Conservation (phyloP, 2,329 filamentous ascomycete species). For the Coniochaeta ligniaria region DNA sequence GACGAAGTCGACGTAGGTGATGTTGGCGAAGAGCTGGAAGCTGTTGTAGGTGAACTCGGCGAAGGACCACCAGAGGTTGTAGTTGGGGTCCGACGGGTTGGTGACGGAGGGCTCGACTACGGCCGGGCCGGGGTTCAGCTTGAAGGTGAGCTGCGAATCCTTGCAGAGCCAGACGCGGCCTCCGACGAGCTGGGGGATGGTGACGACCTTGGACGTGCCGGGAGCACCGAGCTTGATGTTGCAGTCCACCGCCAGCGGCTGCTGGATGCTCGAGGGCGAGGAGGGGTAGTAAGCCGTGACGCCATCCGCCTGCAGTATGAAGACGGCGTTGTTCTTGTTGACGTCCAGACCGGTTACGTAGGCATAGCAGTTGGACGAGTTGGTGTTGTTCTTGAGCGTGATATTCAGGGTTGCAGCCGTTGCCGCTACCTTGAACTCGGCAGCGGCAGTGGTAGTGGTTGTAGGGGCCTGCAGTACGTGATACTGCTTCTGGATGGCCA, state of each 20-base stretch:
- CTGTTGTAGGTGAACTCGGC: slow-evolving; percentile 63
- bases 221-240: slow-evolving; percentile 57
- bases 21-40: slow-evolving; percentile 57
- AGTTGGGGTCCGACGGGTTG: slow-evolving; percentile 58
- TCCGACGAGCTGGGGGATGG: slow-evolving; percentile 63
- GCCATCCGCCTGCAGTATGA: slow-evolving; percentile 61
- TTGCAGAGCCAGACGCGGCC: slow-evolving; percentile 67
- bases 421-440: not conserved
- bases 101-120: slow-evolving; percentile 69
- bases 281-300: slow-evolving; percentile 56
- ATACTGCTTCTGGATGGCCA: slow-evolving; percentile 16
- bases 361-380: slow-evolving; percentile 53
- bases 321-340: slow-evolving; percentile 49
- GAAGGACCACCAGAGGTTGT: slow-evolving; percentile 56
- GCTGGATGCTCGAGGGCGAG: slow-evolving; percentile 44
- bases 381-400: slow-evolving; percentile 58
- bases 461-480: slow-evolving; percentile 15
- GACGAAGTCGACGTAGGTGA: slow-evolving; percentile 73
- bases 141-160: slow-evolving; percentile 55
- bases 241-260: slow-evolving; percentile 47
- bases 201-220: slow-evolving; percentile 51
- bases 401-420: slow-evolving; percentile 43
- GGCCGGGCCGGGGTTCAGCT: slow-evolving; percentile 59
- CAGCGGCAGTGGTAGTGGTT: not conserved
- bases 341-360: slow-evolving; percentile 64